These are phyloP conservation scores for Talaromyces pinophilus DNA, from an alignment of 2,329 filamentous ascomycete genomes.

Conservation along the genomic window DNA sequence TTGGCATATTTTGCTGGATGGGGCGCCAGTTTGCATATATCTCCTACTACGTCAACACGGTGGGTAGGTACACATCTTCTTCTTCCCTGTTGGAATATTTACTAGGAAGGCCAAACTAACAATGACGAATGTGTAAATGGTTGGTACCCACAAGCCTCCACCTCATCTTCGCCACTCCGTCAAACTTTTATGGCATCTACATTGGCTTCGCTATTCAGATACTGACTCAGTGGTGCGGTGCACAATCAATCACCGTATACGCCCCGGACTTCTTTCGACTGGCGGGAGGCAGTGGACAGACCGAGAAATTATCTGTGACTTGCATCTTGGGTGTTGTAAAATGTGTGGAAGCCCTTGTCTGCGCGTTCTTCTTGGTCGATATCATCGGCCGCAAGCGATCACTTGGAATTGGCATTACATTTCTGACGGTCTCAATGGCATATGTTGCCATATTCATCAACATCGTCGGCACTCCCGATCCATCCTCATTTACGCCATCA, in stretches of 20 bases:
- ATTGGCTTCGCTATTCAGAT: neutral
- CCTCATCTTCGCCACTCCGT: slow-evolving; percentile 54
- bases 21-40: slow-evolving; percentile 58
- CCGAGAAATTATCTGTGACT: slow-evolving; percentile 25
- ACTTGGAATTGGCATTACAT: neutral
- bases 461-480: neutral
- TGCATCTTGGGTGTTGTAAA: slow-evolving; percentile 27
- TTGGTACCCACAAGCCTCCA: neutral
- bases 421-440: neutral
- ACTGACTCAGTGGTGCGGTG: slow-evolving; percentile 2
- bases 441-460: slow-evolving; percentile 33
- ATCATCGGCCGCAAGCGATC: slow-evolving; percentile 23
- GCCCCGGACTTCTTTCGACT: slow-evolving; percentile 25
- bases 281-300: slow-evolving; percentile 24
- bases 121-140: neutral
- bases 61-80: neutral
- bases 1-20: slow-evolving; percentile 72
- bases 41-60: slow-evolving; percentile 14
- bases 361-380: slow-evolving; percentile 26
- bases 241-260: slow-evolving; percentile 26
- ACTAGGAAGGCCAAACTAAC: neutral
- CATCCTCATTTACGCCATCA: slow-evolving; percentile 43
- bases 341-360: slow-evolving; percentile 20
- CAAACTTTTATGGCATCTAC: neutral
- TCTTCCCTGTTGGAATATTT: no score